Evolutionary conservation across 306 rosid species (phyloP).

Genomic region (Fragaria ananassa): DNA sequence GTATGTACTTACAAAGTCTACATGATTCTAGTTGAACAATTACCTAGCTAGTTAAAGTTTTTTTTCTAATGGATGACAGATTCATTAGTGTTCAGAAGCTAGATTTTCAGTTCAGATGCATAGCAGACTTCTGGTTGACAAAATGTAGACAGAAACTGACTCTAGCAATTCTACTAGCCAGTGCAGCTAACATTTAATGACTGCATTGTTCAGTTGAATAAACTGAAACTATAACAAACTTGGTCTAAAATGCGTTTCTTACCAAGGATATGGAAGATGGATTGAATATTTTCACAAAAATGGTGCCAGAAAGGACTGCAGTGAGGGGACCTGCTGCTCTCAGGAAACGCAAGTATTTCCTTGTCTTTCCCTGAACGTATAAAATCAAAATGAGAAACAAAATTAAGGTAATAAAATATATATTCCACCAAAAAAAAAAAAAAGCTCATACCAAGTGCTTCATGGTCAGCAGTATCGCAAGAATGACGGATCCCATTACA

Average conservation of each 20-base stretch:
- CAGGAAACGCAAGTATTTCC: constrained; percentile 77
- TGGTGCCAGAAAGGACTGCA: constrained; percentile 71
- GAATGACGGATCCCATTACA: constrained; percentile 81
- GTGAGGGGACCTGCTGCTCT: constrained; percentile 97
- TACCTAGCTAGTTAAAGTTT: too few species aligned
- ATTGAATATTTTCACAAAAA: constrained; percentile 57
- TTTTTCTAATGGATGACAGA: background rate
- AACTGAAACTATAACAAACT: constrained; percentile 12
- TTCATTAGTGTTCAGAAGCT: constrained; percentile 3
- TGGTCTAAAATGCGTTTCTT: constrained; percentile 34
- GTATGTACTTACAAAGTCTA: background rate
- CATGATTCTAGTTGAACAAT: background rate
- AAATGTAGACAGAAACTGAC: constrained; percentile 1
- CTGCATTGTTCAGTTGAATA: background rate
- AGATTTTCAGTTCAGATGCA: background rate
- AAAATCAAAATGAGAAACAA: constrained; percentile 29
- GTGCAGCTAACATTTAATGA: background rate
- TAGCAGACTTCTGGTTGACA: constrained; percentile 19
- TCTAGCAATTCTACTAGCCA: background rate
- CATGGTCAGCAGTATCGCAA: constrained; percentile 72
- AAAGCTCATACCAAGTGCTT: constrained; percentile 75
- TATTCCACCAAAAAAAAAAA: constrained; percentile 23
- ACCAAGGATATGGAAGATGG: constrained; percentile 89
- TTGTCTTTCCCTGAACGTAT: constrained; percentile 72
- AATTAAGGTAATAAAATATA: constrained; percentile 19